Evolutionary conservation across 2,329 filamentous ascomycete species (phyloP), one percentile per base, ranked within the genome.

Genomic region (Phialocephala sp.): DNA sequence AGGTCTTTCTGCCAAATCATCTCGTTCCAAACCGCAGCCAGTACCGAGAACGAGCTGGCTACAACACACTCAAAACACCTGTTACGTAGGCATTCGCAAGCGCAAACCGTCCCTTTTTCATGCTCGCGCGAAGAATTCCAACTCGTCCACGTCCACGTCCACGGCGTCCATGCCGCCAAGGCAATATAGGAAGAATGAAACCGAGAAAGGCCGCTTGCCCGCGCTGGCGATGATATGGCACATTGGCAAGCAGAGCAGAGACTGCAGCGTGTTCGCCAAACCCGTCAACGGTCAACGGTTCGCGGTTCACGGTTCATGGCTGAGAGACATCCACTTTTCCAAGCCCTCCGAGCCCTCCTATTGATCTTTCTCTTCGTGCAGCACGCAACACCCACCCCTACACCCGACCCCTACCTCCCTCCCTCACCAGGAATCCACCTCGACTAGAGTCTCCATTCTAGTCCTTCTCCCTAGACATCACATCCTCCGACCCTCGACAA

Each of bases 41-140:
- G n/a, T 8, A n/a, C 43, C 43, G 43, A 47, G 20, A 22, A 32
- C 50, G 50, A 54, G 22, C 27, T 54, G n/a, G 45, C 37, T 59
- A 65, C 69, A 71, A 62, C 68, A 58, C 68, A 70, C 65, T 52
- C 67, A 68, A 72, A 70, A 70, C 68, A 68, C 39, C 61, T 68
- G 61, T 68, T 69, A 71, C 69, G 68, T 65, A 63, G 68, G 61
- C 64, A 59, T 61, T 64, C 65, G 63, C 60, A 64, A 59, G 64
- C 52, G 35, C 54, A 47, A 36, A 59, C 39, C n/a, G 4, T 32
- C 22, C 18, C 50, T 39, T 54, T 62, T 61, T 54, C 36, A 60
- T 60, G 59, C 59, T 60, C 27, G 27, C 27, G 27, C 27, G 11
- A 24, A 57, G 18, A 39, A 52, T 35, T 35, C 14, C 59, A 45